These are phyloP conservation scores for Myxozyma nipponensis DNA, from an alignment of 805 yeast genomes.

Conservation along the genomic window DNA sequence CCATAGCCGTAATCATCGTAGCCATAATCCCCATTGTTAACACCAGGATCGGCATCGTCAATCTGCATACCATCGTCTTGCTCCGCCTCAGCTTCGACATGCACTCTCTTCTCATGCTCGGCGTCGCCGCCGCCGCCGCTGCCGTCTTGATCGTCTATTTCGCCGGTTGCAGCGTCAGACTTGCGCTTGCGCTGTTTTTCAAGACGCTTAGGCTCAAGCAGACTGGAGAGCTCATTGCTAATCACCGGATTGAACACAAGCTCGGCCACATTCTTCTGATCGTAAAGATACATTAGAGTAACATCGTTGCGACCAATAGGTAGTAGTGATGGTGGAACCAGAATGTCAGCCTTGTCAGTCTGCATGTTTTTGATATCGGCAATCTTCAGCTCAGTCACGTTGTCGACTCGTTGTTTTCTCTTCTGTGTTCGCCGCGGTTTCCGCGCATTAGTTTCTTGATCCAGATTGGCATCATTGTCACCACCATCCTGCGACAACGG, in stretches of 20 bases:
- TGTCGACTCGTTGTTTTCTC: slow-evolving; percentile 48
- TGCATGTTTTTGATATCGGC: slow-evolving; percentile 39
- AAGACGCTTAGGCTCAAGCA: slow-evolving; percentile 5
- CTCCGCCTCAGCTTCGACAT: slow-evolving; percentile 8
- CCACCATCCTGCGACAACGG: slow-evolving; percentile 1
- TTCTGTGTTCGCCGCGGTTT: slow-evolving; percentile 32
- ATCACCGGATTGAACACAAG: slow-evolving; percentile 15
- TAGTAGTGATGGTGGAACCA: slow-evolving; percentile 19
- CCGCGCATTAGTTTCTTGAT: neutral
- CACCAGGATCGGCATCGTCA: slow-evolving; percentile 5
- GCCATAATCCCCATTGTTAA: slow-evolving; percentile 7
- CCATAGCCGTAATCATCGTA: slow-evolving; percentile 1
- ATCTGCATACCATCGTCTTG: slow-evolving; percentile 5
- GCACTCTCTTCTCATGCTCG: slow-evolving; percentile 6
- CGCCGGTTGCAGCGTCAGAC: slow-evolving; percentile 15
- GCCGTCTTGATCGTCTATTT: slow-evolving; percentile 1
- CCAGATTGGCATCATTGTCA: neutral
- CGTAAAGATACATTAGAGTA: slow-evolving; percentile 13
- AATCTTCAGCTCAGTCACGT: slow-evolving; percentile 44
- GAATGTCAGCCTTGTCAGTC: slow-evolving; percentile 30
- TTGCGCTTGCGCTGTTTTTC: slow-evolving; percentile 16
- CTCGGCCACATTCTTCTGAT: slow-evolving; percentile 6
- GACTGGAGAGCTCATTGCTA: slow-evolving; percentile 8
- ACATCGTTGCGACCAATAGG: slow-evolving; percentile 19
- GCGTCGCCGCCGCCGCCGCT: neutral